Conservation (phyloP, 306 rosid genomes). For the Mimosa bimucronata region DNA sequence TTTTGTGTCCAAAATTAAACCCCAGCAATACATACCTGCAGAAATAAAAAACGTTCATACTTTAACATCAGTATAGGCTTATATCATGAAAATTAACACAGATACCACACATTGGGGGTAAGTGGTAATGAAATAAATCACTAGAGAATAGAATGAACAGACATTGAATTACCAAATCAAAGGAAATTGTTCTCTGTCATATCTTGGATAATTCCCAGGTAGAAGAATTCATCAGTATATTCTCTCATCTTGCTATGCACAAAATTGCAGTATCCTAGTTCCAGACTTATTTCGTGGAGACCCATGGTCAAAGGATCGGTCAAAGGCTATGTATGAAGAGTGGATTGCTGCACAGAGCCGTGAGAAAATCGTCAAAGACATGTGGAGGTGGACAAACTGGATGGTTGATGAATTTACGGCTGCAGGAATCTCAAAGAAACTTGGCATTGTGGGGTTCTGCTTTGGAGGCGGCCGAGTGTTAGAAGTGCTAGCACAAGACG, state of each 20-base stretch:
- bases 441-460: slow-evolving; percentile 73
- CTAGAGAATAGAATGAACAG: background rate
- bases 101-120: background rate
- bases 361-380: slow-evolving; percentile 60
- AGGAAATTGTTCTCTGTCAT: background rate
- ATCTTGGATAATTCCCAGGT: background rate
- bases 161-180: background rate
- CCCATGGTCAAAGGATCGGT: slow-evolving; percentile 63
- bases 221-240: slow-evolving; percentile 11
- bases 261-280: slow-evolving; percentile 79
- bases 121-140: background rate
- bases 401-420: slow-evolving; percentile 72
- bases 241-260: slow-evolving; percentile 1
- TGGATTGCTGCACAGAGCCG: slow-evolving; percentile 59
- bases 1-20: background rate
- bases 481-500: slow-evolving; percentile 64
- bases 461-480: slow-evolving; percentile 76
- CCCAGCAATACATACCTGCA: background rate
- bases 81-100: background rate
- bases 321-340: slow-evolving; percentile 44
- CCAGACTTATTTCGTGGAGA: slow-evolving; percentile 74
- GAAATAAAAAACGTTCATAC: background rate
- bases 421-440: slow-evolving; percentile 72
- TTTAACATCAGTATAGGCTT: background rate
- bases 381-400: slow-evolving; percentile 66